Conservation (phyloP, 2,329 filamentous ascomycete species). For the Clarireedia hainanense region DNA sequence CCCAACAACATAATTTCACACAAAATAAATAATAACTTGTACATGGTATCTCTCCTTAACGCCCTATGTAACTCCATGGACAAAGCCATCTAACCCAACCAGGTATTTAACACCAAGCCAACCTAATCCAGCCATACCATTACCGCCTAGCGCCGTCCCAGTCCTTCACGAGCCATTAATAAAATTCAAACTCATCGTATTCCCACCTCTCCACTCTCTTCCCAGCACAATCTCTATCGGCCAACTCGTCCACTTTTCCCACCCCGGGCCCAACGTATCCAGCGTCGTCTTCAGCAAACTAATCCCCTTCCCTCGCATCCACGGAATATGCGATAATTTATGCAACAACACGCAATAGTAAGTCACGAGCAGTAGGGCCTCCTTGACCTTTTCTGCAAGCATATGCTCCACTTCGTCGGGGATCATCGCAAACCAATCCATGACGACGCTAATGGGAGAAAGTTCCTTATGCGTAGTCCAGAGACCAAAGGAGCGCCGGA, state of each 20-base stretch:
- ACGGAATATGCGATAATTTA: slow-evolving; percentile 32
- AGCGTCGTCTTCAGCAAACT: slow-evolving; percentile 32
- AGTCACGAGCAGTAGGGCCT: slow-evolving; percentile 32
- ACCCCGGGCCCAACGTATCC: slow-evolving; percentile 16
- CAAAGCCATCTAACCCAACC: too few species aligned
- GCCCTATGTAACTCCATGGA: too few species aligned
- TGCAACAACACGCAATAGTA: slow-evolving; percentile 34
- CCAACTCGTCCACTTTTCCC: slow-evolving; percentile 23
- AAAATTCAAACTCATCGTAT: slow-evolving; percentile 5
- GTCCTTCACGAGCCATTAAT: neutral
- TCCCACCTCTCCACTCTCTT: slow-evolving; percentile 5
- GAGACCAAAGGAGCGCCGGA: slow-evolving; percentile 18
- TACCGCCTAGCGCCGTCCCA: too few species aligned
- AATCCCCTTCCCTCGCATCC: slow-evolving; percentile 35
- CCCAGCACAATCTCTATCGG: slow-evolving; percentile 15
- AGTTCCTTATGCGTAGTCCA: slow-evolving; percentile 19
- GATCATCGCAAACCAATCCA: slow-evolving; percentile 33
- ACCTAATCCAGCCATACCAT: neutral
- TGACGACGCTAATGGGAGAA: slow-evolving; percentile 17
- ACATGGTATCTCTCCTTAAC: too few species aligned
- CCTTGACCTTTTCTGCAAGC: slow-evolving; percentile 30
- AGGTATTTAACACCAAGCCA: neutral
- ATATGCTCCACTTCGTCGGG: slow-evolving; percentile 27
- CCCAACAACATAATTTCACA: too few species aligned
- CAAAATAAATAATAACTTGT: too few species aligned